phyloP scores from a whole-genome alignment of 495 filamentous ascomycete genomes.

The Lophium mytilinum region DNA sequence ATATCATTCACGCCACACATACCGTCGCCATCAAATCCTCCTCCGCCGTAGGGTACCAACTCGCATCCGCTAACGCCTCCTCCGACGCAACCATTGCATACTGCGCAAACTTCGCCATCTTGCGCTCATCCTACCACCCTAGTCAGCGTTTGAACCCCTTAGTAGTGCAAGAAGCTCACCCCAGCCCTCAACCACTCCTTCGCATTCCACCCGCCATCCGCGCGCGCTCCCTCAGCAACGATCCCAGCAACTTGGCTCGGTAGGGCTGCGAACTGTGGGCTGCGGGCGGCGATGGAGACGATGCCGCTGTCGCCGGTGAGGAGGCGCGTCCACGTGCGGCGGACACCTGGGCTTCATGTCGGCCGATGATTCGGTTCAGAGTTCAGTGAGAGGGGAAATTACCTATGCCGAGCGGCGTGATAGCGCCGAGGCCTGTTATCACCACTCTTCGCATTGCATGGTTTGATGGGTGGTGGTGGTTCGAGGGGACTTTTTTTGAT shows the following conservation, averaged over 20 bases:
- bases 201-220: slow-evolving; percentile 58
- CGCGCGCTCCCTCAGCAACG: slow-evolving; percentile 55
- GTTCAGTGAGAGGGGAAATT: too few species aligned
- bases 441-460: slow-evolving; percentile 70
- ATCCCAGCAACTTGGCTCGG: slow-evolving; percentile 79
- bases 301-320: slow-evolving; percentile 74
- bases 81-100: slow-evolving; percentile 82
- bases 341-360: slow-evolving; percentile 46
- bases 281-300: slow-evolving; percentile 53
- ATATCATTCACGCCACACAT: background rate
- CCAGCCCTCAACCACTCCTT: slow-evolving; percentile 60
- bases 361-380: too few species aligned
- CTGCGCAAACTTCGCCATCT: slow-evolving; percentile 86
- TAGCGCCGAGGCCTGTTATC: slow-evolving; percentile 85
- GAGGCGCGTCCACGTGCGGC: slow-evolving; percentile 71
- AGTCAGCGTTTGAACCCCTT: background rate
- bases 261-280: slow-evolving; percentile 55
- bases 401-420: slow-evolving; percentile 86
- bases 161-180: slow-evolving; percentile 36
- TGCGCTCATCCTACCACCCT: slow-evolving; percentile 54
- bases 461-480: slow-evolving; percentile 2
- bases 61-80: slow-evolving; percentile 79
- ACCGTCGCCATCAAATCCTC: slow-evolving; percentile 63
- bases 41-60: slow-evolving; percentile 57
- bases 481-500: background rate